Percentiles rank a stretch among this genome's conserved stretches.
Conservation (phyloP, 345 rosid genomes). For the Theobroma cacao region DNA sequence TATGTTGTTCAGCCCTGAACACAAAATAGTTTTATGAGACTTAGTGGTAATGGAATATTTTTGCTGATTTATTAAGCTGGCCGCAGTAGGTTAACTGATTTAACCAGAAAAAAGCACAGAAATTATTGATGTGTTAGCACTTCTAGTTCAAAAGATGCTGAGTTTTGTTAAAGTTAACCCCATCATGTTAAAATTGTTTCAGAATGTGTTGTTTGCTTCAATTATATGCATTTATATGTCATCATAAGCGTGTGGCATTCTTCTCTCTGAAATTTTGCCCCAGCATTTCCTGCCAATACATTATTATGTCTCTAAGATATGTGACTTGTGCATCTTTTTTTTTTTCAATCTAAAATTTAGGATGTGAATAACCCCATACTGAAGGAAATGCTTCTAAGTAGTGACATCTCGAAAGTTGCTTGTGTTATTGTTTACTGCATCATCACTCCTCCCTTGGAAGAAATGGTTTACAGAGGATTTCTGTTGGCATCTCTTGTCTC, state of each 20-base stretch:
- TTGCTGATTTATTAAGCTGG: not conserved
- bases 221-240: not conserved
- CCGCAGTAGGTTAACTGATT: not conserved
- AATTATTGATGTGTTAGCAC: not conserved
- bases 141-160: not conserved
- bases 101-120: not conserved
- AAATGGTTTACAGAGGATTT: slow-evolving; percentile 78
- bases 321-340: not conserved
- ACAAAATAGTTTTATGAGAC: not conserved
- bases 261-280: not conserved
- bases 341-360: slow-evolving; percentile 23
- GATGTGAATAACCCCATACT: slow-evolving; percentile 43
- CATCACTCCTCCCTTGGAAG: slow-evolving; percentile 70
- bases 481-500: slow-evolving; percentile 60
- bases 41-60: not conserved
- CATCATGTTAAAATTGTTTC: not conserved
- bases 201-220: not conserved
- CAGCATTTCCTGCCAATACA: not conserved
- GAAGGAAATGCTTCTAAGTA: slow-evolving; percentile 58
- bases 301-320: not conserved
- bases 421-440: slow-evolving; percentile 57
- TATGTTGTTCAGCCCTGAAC: not conserved
- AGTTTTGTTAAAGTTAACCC: not conserved
- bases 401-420: slow-evolving; percentile 47
- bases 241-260: not conserved